Percentiles rank a stretch among this genome's conserved stretches.
Conservation (phyloP, 148 eudicot species). For the Rhododendron ferrugineum region DNA sequence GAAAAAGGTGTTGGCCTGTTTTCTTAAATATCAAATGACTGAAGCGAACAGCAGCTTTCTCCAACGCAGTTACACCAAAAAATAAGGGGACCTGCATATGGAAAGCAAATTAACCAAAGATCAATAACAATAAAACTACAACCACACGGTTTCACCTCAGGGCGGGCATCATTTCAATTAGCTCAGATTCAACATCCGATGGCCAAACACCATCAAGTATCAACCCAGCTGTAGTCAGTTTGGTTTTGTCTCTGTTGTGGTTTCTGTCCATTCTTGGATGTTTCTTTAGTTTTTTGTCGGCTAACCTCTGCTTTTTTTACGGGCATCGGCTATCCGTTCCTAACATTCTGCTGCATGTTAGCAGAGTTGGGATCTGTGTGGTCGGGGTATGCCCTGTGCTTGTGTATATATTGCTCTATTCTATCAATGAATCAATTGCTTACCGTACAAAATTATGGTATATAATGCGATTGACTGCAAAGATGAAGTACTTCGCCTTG, state of each 20-base stretch:
- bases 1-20: conserved; percentile 90
- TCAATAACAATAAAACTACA: neutral
- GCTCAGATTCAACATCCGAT: neutral
- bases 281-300: neutral
- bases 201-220: neutral
- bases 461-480: neutral
- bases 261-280: neutral
- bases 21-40: conserved; percentile 86
- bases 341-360: neutral
- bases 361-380: neutral
- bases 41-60: conserved; percentile 61
- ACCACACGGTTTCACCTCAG: neutral
- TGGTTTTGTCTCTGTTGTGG: neutral
- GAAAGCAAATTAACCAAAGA: conserved; percentile 3
- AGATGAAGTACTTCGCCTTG: neutral
- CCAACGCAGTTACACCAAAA: conserved; percentile 78
- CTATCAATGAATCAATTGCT: neutral
- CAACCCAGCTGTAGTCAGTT: neutral
- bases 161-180: neutral
- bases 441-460: neutral
- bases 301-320: neutral
- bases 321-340: neutral
- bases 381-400: neutral
- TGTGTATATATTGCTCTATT: neutral
- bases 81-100: conserved; percentile 64